Conservation (phyloP, 2,329 filamentous ascomycete genomes). For the Hirsutella thompsonii region DNA sequence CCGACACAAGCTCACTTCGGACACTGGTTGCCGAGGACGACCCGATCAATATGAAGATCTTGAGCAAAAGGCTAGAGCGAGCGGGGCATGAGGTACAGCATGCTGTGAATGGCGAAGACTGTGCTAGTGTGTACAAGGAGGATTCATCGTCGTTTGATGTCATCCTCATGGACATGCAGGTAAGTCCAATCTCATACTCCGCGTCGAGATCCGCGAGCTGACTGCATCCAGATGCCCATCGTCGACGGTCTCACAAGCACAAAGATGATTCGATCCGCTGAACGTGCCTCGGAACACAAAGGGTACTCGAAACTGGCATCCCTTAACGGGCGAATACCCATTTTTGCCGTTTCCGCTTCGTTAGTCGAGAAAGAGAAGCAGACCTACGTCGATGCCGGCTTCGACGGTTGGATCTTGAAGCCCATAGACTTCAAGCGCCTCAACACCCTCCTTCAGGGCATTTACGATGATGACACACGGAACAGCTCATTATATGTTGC, state of each 20-base stretch:
- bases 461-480: conserved; percentile 47
- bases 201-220: neutral
- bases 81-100: conserved; percentile 58
- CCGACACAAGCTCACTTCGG: conserved; percentile 26
- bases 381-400: conserved; percentile 63
- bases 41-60: conserved; percentile 71
- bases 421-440: conserved; percentile 73
- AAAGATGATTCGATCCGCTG: conserved; percentile 68
- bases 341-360: conserved; percentile 80
- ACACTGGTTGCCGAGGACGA: conserved; percentile 81
- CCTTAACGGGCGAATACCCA: conserved; percentile 55
- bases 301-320: conserved; percentile 45
- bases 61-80: conserved; percentile 69
- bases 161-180: conserved; percentile 88
- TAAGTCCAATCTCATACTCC: conserved; percentile 23
- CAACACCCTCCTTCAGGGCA: conserved; percentile 54
- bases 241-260: conserved; percentile 73
- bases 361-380: conserved; percentile 56
- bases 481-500: conserved; percentile 52
- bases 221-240: conserved; percentile 63
- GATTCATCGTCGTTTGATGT: conserved; percentile 55
- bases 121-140: conserved; percentile 56
- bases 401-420: conserved; percentile 86
- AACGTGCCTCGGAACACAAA: conserved; percentile 35
- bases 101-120: conserved; percentile 77